These are phyloP conservation scores for Abelmoschus esculentus DNA, from an alignment of 345 rosid species.

Conservation along the genomic window DNA sequence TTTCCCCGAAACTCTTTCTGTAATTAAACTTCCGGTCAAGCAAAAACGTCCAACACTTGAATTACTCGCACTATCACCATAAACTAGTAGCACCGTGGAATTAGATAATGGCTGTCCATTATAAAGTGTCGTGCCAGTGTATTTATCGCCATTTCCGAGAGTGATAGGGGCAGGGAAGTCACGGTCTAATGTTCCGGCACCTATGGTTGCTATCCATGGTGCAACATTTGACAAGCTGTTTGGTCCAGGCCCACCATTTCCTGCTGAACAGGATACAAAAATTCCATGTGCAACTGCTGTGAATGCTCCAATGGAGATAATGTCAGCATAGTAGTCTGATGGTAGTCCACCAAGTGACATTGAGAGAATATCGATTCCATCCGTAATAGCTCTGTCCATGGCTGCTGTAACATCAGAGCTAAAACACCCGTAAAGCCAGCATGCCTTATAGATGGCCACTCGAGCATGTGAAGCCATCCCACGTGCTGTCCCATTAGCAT, in stretches of 20 bases:
- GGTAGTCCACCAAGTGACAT: slow-evolving; percentile 57
- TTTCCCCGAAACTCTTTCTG: slow-evolving; percentile 37
- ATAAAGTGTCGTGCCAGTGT: slow-evolving; percentile 44
- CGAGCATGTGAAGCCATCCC: slow-evolving; percentile 62
- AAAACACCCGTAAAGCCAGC: slow-evolving; percentile 60
- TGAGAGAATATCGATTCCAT: slow-evolving; percentile 52
- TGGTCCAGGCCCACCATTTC: slow-evolving; percentile 49
- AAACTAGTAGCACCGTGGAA: slow-evolving; percentile 31
- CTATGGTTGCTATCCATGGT: slow-evolving; percentile 58
- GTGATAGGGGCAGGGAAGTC: slow-evolving; percentile 44
- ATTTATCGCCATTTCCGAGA: slow-evolving; percentile 37
- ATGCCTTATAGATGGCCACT: slow-evolving; percentile 49
- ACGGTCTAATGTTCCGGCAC: slow-evolving; percentile 61
- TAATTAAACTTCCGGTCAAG: slow-evolving; percentile 28
- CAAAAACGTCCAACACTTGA: slow-evolving; percentile 18
- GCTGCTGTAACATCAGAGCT: slow-evolving; percentile 35
- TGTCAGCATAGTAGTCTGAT: slow-evolving; percentile 48
- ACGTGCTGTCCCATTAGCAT: slow-evolving; percentile 49
- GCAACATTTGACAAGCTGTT: slow-evolving; percentile 40
- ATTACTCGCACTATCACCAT: slow-evolving; percentile 30
- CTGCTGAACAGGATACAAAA: slow-evolving; percentile 52
- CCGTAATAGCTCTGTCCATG: slow-evolving; percentile 47
- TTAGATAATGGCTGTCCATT: slow-evolving; percentile 28
- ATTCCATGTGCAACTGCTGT: slow-evolving; percentile 26
- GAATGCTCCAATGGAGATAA: background rate